Conservation (phyloP, 768 basidiomycete genomes). For the Suillus placidus region DNA sequence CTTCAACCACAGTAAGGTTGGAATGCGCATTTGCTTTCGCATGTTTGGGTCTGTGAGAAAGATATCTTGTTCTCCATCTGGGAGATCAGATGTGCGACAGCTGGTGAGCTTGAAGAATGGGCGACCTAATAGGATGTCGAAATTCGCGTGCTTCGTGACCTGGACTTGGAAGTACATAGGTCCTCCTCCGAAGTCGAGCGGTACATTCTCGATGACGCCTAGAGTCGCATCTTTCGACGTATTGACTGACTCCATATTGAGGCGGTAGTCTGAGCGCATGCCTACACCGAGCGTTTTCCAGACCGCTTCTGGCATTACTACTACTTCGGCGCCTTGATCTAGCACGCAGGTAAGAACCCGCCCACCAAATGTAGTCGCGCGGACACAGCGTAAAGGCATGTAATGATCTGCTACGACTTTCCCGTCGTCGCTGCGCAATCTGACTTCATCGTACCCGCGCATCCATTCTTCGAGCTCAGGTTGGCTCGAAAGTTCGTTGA, state of each 20-base stretch:
- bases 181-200: fast-evolving
- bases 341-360: not conserved
- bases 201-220: not conserved
- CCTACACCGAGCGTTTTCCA: not conserved
- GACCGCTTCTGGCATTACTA: not conserved
- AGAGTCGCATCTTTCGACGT: fast-evolving
- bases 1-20: fast-evolving
- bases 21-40: not conserved
- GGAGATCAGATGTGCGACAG: no score
- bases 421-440: no score
- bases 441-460: no score
- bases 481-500: no score
- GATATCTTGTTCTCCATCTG: not conserved
- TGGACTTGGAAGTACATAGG: not conserved
- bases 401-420: not conserved
- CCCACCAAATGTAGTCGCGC: fast-evolving
- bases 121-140: not conserved
- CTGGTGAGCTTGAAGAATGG: no score
- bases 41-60: not conserved
- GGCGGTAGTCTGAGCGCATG: not conserved
- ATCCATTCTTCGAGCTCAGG: no score
- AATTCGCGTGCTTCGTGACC: fast-evolving
- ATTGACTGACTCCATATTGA: not conserved
- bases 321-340: not conserved
- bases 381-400: not conserved